These are phyloP conservation scores for Trichoderma guizhouense DNA, from an alignment of 2,329 filamentous ascomycete species.

Conservation along the genomic window DNA sequence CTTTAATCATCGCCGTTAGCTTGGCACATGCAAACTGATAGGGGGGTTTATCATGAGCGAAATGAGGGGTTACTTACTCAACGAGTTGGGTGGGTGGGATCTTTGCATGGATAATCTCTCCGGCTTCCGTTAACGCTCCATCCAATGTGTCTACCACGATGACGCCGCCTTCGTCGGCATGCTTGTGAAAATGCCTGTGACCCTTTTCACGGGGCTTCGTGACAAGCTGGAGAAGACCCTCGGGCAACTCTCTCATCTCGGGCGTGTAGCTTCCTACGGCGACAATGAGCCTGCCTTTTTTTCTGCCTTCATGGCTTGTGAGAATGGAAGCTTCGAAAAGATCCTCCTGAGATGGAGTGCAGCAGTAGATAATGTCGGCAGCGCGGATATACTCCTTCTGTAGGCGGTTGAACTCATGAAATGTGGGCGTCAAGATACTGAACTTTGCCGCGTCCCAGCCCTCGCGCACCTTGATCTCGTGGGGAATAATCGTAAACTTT, in stretches of 20 bases:
- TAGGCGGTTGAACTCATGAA: constrained; percentile 64
- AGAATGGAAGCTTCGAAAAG: constrained; percentile 73
- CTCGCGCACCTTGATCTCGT: constrained; percentile 48
- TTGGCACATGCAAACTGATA: not conserved
- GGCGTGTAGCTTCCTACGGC: constrained; percentile 68
- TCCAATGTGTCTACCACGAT: constrained; percentile 75
- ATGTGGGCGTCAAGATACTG: constrained; percentile 63
- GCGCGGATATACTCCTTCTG: constrained; percentile 67
- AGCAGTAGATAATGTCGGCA: constrained; percentile 83
- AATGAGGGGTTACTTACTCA: constrained; percentile 52
- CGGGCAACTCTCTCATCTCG: constrained; percentile 79
- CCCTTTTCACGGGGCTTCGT: constrained; percentile 43
- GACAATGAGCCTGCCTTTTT: constrained; percentile 68
- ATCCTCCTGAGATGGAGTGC: constrained; percentile 70
- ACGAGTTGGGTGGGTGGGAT: constrained; percentile 73
- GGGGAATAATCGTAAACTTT: constrained; percentile 44
- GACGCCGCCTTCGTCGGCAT: constrained; percentile 60
- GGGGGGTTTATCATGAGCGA: not conserved
- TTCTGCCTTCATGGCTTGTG: constrained; percentile 66
- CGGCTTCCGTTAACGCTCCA: constrained; percentile 76
- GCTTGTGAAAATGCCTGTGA: constrained; percentile 63
- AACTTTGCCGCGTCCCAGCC: constrained; percentile 68
- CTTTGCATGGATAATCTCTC: constrained; percentile 78
- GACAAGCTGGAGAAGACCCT: constrained; percentile 67
- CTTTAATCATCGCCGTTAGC: constrained; percentile 31